These are phyloP conservation scores for Rhodosporidiobolus sp. DNA, from an alignment of 768 basidiomycete species.

Conservation along the genomic window DNA sequence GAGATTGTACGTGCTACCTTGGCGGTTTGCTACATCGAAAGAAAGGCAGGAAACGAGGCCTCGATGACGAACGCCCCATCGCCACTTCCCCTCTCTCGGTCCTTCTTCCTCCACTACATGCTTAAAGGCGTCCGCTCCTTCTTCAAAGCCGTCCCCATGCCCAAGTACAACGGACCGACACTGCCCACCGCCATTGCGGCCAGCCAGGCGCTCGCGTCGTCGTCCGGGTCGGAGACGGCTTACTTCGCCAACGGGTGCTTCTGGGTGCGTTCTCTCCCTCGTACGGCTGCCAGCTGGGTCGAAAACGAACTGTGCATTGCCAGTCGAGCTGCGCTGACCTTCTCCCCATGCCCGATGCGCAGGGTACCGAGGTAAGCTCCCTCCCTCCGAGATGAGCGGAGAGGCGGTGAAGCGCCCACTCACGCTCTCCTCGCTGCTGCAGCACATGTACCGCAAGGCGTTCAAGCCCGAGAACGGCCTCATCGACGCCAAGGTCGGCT, in stretches of 20 bases:
- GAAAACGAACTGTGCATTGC: no score
- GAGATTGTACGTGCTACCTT: no score
- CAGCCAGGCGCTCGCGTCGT: background rate
- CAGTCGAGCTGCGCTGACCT: background rate
- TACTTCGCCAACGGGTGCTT: constrained; percentile 38
- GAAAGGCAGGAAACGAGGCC: background rate
- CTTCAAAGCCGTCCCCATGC: constrained; percentile 18
- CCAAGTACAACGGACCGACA: constrained; percentile 31
- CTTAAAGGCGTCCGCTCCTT: constrained; percentile 11
- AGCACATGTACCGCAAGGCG: constrained; percentile 38
- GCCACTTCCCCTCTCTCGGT: background rate
- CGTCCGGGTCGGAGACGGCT: background rate
- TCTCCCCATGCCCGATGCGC: background rate
- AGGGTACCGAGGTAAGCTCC: constrained; percentile 34
- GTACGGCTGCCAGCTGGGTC: no score
- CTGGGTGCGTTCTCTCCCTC: constrained; percentile 7
- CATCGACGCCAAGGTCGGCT: constrained; percentile 71
- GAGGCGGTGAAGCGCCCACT: background rate
- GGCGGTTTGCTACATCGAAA: background rate
- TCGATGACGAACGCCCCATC: background rate
- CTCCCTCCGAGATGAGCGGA: no score
- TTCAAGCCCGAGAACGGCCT: constrained; percentile 15
- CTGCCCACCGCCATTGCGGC: constrained; percentile 33
- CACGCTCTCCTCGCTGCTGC: background rate
- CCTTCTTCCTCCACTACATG: constrained; percentile 11